A percentile compares a stretch with the other conserved stretches of the same genome.
phyloP scores from a whole-genome alignment of 257 asterid species.

The Jacaranda copaia region DNA sequence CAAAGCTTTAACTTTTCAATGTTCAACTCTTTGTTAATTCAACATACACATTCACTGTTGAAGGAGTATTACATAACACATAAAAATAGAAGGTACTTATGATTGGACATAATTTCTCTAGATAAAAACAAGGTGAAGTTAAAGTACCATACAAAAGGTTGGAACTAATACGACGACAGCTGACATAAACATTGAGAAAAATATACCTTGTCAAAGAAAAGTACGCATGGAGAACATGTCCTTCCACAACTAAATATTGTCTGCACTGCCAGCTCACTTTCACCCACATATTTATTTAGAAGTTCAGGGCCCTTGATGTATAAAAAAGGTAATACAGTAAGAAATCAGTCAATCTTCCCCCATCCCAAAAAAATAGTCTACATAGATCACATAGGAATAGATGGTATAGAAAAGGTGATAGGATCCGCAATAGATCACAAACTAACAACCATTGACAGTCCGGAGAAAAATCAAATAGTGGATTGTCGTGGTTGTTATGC shows the following conservation, averaged over 20 bases:
- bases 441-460: too few relatives aligned
- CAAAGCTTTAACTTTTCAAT: not conserved
- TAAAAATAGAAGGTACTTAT: not conserved
- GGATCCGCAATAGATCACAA: too few relatives aligned
- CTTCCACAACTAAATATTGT: conserved; percentile 88
- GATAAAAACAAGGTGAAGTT: not conserved
- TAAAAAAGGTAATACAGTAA: conserved; percentile 28
- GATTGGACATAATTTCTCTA: not conserved
- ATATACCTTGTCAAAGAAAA: conserved; percentile 91
- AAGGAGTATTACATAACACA: not conserved
- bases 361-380: too few relatives aligned
- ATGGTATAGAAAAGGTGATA: too few relatives aligned
- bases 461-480: too few relatives aligned
- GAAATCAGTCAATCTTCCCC: not conserved
- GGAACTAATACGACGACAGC: not conserved
- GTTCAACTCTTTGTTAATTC: not conserved
- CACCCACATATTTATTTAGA: conserved; percentile 91
- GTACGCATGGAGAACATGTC: conserved; percentile 91
- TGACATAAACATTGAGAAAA: not conserved
- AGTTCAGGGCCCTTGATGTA: conserved; percentile 86
- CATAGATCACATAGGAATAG: too few relatives aligned
- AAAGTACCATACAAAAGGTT: conserved; percentile 24
- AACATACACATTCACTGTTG: not conserved
- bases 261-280: conserved; percentile 85
- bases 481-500: too few relatives aligned